These are phyloP conservation scores for Lasiosphaeria ovina DNA, from an alignment of 495 filamentous ascomycete genomes.

Conservation along the genomic window DNA sequence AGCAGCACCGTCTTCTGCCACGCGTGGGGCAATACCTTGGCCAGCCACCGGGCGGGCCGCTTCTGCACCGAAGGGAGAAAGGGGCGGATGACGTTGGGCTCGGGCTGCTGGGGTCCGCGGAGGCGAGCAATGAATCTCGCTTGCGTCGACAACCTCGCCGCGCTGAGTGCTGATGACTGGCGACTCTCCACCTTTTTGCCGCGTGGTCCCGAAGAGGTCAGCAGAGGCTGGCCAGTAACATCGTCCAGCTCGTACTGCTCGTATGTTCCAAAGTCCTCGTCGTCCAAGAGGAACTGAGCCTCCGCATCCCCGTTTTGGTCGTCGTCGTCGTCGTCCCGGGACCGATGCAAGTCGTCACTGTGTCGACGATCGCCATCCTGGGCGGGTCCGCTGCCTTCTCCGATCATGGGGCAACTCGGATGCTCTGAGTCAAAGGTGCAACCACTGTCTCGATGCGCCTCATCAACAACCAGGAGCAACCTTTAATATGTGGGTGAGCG, in stretches of 20 bases:
- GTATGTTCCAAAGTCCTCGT: slow-evolving; percentile 13
- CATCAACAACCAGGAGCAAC: too few relatives aligned
- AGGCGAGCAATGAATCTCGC: slow-evolving; percentile 14
- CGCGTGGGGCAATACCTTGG: slow-evolving; percentile 55
- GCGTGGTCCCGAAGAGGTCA: background rate
- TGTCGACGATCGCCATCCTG: slow-evolving; percentile 2
- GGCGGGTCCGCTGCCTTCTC: background rate
- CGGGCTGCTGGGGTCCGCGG: slow-evolving; percentile 17
- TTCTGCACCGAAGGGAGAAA: slow-evolving; percentile 65
- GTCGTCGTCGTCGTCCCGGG: slow-evolving; percentile 2
- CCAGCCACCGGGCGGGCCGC: slow-evolving; percentile 58
- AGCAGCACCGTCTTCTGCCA: slow-evolving; percentile 58
- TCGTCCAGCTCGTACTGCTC: slow-evolving; percentile 25
- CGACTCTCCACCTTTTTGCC: too few relatives aligned
- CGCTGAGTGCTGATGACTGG: too few relatives aligned
- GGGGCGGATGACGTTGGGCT: slow-evolving; percentile 52
- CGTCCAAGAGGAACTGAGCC: slow-evolving; percentile 21
- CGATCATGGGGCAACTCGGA: too few relatives aligned
- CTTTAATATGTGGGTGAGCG: too few relatives aligned
- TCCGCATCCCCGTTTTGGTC: slow-evolving; percentile 20
- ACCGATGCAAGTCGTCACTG: background rate
- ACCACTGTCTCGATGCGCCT: too few relatives aligned
- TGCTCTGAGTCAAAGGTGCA: too few relatives aligned
- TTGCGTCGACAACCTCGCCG: background rate
- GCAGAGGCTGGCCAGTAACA: background rate